A percentile compares a stretch with the other conserved stretches of the same genome.
Conservation (phyloP, 345 rosid genomes). For the Hypericum perforatum region DNA sequence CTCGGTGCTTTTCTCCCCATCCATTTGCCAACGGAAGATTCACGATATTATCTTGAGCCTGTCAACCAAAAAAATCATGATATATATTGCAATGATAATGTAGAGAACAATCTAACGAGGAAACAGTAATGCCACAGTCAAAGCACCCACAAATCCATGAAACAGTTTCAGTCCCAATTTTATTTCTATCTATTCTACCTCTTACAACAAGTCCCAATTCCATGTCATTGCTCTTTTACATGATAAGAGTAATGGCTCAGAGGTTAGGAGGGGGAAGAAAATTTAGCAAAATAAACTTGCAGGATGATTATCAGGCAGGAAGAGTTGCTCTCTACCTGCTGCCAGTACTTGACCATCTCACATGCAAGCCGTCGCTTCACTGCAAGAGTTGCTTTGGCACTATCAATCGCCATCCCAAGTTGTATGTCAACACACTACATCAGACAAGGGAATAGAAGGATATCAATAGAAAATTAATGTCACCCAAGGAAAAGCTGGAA, state of each 20-base stretch:
- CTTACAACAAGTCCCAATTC: no score
- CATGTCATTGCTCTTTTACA: no score
- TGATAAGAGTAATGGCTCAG: no score
- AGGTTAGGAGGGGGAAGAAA: no score
- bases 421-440: constrained; percentile 89
- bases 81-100: constrained; percentile 4
- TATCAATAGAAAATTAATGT: constrained; percentile 3
- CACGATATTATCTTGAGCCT: constrained; percentile 94
- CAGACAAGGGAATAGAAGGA: constrained; percentile 8
- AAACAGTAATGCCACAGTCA: neutral
- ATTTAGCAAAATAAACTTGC: no score
- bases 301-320: no score
- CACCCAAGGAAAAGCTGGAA: no score
- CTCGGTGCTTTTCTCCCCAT: constrained; percentile 94
- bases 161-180: no score
- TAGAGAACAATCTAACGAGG: neutral
- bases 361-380: constrained; percentile 98
- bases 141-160: neutral
- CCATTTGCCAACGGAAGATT: constrained; percentile 81
- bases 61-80: constrained; percentile 11
- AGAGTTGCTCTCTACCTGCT: constrained; percentile 50
- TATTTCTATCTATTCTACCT: no score
- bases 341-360: constrained; percentile 99
- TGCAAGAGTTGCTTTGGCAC: constrained; percentile 96
- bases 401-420: constrained; percentile 98